phyloP scores from a whole-genome alignment of 163 green algal genomes.

The Chlorella variabilis region DNA sequence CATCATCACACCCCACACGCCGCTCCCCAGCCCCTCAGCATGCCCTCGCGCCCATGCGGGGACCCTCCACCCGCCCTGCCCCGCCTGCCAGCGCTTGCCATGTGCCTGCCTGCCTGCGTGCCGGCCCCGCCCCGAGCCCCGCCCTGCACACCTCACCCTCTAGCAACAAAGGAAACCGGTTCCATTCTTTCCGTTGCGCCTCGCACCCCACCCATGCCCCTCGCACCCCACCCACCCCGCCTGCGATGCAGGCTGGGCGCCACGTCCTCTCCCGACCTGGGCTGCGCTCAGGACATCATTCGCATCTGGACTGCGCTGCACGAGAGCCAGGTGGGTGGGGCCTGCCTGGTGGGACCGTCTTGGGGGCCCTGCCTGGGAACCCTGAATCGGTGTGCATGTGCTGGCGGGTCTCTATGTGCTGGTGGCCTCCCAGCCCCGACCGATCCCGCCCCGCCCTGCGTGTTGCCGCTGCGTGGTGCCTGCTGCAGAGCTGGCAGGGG shows the following conservation, averaged over 20 bases:
- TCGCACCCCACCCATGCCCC: background rate
- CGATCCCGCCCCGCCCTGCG: no score
- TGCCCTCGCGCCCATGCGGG: background rate
- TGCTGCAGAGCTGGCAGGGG: constrained; percentile 15
- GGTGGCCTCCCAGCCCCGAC: no score
- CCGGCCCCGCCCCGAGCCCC: no score
- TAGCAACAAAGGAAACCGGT: background rate
- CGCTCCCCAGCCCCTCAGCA: background rate
- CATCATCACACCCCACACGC: no score
- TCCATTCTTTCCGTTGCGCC: background rate
- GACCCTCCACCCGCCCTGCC: background rate
- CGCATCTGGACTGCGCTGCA: constrained; percentile 34
- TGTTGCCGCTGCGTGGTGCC: no score
- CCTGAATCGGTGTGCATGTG: no score
- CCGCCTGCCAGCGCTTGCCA: background rate
- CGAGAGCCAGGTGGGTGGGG: constrained; percentile 9
- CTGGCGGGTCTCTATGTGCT: no score
- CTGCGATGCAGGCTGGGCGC: background rate
- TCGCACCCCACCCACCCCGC: background rate
- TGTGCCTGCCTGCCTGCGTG: background rate
- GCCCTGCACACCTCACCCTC: no score
- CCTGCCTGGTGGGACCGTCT: background rate
- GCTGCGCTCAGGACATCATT: constrained; percentile 30
- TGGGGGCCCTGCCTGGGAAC: background rate
- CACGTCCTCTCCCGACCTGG: background rate